These are phyloP conservation scores for Arabis hirsuta DNA, from an alignment of 345 rosid genomes.

Conservation along the genomic window DNA sequence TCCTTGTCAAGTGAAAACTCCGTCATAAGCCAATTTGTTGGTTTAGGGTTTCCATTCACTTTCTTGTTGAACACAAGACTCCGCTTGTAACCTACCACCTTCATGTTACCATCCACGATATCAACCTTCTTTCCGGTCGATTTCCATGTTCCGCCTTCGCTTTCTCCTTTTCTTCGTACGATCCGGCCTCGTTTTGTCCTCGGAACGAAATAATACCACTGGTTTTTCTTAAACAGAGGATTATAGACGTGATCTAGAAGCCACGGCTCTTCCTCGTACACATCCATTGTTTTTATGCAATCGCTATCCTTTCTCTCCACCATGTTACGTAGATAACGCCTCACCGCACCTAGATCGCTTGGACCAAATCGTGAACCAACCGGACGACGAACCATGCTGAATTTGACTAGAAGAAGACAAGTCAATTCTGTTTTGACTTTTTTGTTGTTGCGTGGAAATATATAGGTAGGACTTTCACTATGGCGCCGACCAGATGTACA, in stretches of 20 bases:
- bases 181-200: not conserved
- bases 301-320: not conserved
- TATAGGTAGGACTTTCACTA: too few species aligned
- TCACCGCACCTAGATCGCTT: slow-evolving; percentile 1
- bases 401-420: too few species aligned
- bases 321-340: not conserved
- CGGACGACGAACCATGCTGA: not conserved
- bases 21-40: not conserved
- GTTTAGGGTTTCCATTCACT: not conserved
- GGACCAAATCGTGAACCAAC: not conserved
- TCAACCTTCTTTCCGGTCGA: not conserved
- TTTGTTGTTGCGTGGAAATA: too few species aligned
- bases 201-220: slow-evolving; percentile 23
- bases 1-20: not conserved
- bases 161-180: not conserved
- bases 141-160: slow-evolving; percentile 22
- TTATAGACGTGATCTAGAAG: slow-evolving; percentile 15
- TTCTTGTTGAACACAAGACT: not conserved
- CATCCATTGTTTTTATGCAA: slow-evolving; percentile 22
- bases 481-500: too few species aligned
- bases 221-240: not conserved
- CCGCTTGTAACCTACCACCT: not conserved
- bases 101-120: not conserved
- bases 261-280: slow-evolving; percentile 26
- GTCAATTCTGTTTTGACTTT: too few species aligned